Evolutionary conservation across 2,329 filamentous ascomycete species (phyloP).

Genomic region (Pseudonectria buxi): DNA sequence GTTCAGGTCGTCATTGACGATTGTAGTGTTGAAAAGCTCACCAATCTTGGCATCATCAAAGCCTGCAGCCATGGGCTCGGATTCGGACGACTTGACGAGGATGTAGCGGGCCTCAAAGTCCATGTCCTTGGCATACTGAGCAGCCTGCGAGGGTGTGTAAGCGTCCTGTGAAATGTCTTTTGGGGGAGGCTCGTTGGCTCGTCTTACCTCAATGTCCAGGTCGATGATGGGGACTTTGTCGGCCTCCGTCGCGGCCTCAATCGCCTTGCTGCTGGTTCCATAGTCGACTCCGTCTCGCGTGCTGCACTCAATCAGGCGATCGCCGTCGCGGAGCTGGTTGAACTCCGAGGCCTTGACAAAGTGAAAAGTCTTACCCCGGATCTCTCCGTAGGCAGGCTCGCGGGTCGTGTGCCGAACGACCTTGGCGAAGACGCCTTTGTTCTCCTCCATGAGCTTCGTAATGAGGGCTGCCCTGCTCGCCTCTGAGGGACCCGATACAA

Average conservation of each 20-base stretch:
- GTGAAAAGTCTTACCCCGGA: constrained; percentile 44
- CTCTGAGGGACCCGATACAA: constrained; percentile 60
- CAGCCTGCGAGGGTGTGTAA: constrained; percentile 33
- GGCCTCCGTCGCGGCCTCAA: constrained; percentile 44
- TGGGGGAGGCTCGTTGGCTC: background rate
- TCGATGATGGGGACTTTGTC: constrained; percentile 55
- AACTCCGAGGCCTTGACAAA: constrained; percentile 52
- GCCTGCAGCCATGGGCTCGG: constrained; percentile 18
- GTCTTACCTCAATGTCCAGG: constrained; percentile 45
- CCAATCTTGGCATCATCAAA: constrained; percentile 20
- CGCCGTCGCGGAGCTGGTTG: constrained; percentile 51
- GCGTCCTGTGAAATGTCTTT: constrained; percentile 1
- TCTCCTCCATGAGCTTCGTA: constrained; percentile 54
- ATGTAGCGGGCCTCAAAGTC: constrained; percentile 50
- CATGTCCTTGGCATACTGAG: constrained; percentile 51
- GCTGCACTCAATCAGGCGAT: constrained; percentile 52
- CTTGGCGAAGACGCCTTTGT: constrained; percentile 57
- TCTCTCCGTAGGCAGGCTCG: constrained; percentile 41
- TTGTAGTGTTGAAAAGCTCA: constrained; percentile 21
- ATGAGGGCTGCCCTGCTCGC: constrained; percentile 59
- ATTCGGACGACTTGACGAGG: constrained; percentile 39
- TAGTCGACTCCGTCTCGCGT: constrained; percentile 44
- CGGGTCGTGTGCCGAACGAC: constrained; percentile 51
- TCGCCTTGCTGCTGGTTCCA: constrained; percentile 48
- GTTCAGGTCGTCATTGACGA: constrained; percentile 23